Conservation (phyloP, 192 early-diverging fungal species). For the Backusella australiensis region DNA sequence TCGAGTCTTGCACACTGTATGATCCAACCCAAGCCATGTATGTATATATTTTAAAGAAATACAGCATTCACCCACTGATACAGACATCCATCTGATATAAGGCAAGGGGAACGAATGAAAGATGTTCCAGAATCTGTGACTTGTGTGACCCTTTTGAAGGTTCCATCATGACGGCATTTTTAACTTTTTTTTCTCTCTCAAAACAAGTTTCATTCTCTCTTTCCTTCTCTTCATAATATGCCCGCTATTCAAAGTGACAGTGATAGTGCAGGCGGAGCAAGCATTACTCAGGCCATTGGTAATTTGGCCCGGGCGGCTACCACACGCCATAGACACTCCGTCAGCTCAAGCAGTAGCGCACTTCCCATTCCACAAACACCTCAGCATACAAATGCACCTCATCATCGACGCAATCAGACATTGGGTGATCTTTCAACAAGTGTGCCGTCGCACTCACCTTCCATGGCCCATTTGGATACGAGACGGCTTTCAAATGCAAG, state of each 20-base stretch:
- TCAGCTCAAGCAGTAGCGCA: too few species aligned
- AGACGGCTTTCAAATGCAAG: background rate
- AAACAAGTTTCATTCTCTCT: background rate
- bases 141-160: background rate
- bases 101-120: background rate
- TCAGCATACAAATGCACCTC: constrained; percentile 10
- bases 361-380: background rate
- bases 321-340: background rate
- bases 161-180: background rate
- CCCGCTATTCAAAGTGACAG: background rate
- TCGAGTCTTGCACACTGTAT: too few species aligned
- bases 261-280: background rate
- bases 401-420: background rate
- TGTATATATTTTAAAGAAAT: too few species aligned
- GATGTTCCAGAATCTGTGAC: background rate
- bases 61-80: background rate
- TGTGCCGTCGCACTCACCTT: background rate
- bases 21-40: too few species aligned
- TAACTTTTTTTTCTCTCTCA: background rate
- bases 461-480: background rate
- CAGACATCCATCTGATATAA: background rate
- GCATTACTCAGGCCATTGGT: constrained; percentile 5
- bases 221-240: background rate
- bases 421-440: background rate
- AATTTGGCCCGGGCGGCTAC: constrained; percentile 7